Conservation (phyloP, 768 basidiomycete genomes). For the Termitomyces sp. region DNA sequence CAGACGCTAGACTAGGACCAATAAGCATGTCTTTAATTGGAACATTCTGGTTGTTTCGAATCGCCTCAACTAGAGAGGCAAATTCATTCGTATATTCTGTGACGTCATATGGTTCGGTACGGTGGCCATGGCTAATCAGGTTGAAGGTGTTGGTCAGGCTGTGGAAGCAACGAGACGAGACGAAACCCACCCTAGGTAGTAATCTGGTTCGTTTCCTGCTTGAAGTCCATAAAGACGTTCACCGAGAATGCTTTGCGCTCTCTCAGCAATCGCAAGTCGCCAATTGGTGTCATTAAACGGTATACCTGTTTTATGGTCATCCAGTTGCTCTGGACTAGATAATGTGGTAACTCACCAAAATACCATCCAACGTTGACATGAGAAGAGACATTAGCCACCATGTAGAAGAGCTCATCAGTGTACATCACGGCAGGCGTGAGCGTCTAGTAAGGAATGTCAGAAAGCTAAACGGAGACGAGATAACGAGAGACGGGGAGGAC, state of each 20-base stretch:
- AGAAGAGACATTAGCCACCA: slow-evolving; percentile 52
- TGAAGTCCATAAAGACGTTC: slow-evolving; percentile 58
- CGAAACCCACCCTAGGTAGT: slow-evolving; percentile 39
- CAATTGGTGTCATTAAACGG: slow-evolving; percentile 67
- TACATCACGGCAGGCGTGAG: slow-evolving; percentile 62
- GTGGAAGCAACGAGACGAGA: background rate
- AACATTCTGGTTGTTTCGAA: slow-evolving; percentile 28
- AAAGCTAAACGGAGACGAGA: background rate
- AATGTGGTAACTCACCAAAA: slow-evolving; percentile 30
- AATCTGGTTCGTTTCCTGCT: slow-evolving; percentile 75
- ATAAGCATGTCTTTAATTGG: slow-evolving; percentile 39
- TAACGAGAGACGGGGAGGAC: background rate
- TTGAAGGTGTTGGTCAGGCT: background rate
- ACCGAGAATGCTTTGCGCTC: slow-evolving; percentile 58
- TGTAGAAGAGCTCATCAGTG: slow-evolving; percentile 60
- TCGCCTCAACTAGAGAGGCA: slow-evolving; percentile 30
- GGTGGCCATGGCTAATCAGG: slow-evolving; percentile 16
- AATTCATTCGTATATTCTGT: slow-evolving; percentile 46
- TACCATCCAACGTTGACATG: slow-evolving; percentile 62
- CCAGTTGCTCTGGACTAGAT: background rate
- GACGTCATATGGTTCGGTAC: slow-evolving; percentile 19
- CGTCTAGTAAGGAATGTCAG: slow-evolving; percentile 28
- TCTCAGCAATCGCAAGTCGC: slow-evolving; percentile 48
- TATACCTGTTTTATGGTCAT: slow-evolving; percentile 23
- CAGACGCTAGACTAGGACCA: slow-evolving; percentile 56